phyloP scores from a whole-genome alignment of 805 yeast genomes.

The Wickerhamiella australiensis region DNA sequence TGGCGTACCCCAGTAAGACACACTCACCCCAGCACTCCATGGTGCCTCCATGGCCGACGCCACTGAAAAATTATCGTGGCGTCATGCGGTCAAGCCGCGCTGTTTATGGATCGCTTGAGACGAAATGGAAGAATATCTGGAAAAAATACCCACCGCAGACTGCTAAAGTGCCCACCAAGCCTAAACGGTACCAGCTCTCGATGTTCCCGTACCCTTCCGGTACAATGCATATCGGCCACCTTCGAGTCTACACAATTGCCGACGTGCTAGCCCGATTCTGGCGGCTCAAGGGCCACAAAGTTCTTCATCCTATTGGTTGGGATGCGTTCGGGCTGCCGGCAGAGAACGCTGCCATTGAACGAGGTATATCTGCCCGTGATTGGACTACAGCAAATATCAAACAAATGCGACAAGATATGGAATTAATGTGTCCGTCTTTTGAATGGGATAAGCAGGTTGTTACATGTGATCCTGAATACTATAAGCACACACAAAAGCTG shows the following conservation, averaged over 20 bases:
- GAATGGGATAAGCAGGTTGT: slow-evolving; percentile 89
- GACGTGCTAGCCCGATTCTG: slow-evolving; percentile 73
- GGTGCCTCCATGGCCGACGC: background rate
- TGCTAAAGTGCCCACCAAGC: slow-evolving; percentile 14
- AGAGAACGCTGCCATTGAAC: slow-evolving; percentile 91
- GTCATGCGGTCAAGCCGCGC: slow-evolving; percentile 4
- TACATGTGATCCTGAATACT: slow-evolving; percentile 78
- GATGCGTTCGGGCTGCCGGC: slow-evolving; percentile 98
- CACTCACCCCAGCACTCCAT: no score
- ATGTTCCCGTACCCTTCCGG: slow-evolving; percentile 99
- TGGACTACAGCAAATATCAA: slow-evolving; percentile 80
- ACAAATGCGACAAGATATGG: slow-evolving; percentile 78
- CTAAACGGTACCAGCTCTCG: slow-evolving; percentile 52
- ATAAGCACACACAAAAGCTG: slow-evolving; percentile 83
- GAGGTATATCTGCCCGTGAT: slow-evolving; percentile 59
- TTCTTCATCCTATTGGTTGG: slow-evolving; percentile 98
- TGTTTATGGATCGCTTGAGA: background rate
- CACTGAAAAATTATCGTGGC: background rate
- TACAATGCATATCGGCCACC: slow-evolving; percentile 81
- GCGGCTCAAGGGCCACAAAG: slow-evolving; percentile 61
- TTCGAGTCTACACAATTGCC: slow-evolving; percentile 82
- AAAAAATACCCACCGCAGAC: slow-evolving; percentile 2
- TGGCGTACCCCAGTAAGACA: background rate
- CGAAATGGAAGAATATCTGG: slow-evolving; percentile 27
- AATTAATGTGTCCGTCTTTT: slow-evolving; percentile 65